Percentiles rank a stretch among this genome's conserved stretches.
phyloP scores from a whole-genome alignment of 371 early-diverging fungal species.

The Mucor piriformis region DNA sequence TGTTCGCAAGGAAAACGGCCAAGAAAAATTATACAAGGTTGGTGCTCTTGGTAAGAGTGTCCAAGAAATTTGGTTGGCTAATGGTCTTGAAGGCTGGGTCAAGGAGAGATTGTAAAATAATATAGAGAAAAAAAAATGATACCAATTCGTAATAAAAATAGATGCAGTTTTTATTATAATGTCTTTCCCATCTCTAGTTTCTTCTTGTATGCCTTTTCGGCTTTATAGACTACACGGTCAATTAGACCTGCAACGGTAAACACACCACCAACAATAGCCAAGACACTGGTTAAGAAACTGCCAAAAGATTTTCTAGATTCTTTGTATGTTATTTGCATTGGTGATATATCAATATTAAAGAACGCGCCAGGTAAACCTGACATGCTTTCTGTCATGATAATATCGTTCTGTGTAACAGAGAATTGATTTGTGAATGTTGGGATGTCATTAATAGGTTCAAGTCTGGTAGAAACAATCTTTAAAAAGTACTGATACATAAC shows the following conservation, averaged over 20 bases:
- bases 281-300: constrained; percentile 87
- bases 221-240: constrained; percentile 88
- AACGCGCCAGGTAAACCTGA: constrained; percentile 75
- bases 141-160: not conserved
- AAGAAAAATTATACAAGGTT: constrained; percentile 59
- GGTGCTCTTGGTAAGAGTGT: constrained; percentile 86
- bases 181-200: constrained; percentile 91
- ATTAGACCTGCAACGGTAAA: constrained; percentile 93
- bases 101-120: constrained; percentile 48
- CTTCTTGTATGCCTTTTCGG: constrained; percentile 77
- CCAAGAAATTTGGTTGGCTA: constrained; percentile 90
- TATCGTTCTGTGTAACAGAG: constrained; percentile 87
- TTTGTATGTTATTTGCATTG: constrained; percentile 89
- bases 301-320: constrained; percentile 84
- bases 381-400: constrained; percentile 15
- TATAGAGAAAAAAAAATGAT: not conserved
- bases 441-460: constrained; percentile 66
- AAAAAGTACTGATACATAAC: constrained; percentile 86
- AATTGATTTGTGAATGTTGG: constrained; percentile 88
- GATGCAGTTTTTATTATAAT: constrained; percentile 19
- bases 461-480: constrained; percentile 92
- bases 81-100: constrained; percentile 93
- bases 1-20: constrained; percentile 46
- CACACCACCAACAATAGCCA: constrained; percentile 95
- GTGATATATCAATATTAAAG: constrained; percentile 95